These are phyloP conservation scores for Monosporascus sp. DNA, from an alignment of 2,329 filamentous ascomycete species.

Conservation along the genomic window DNA sequence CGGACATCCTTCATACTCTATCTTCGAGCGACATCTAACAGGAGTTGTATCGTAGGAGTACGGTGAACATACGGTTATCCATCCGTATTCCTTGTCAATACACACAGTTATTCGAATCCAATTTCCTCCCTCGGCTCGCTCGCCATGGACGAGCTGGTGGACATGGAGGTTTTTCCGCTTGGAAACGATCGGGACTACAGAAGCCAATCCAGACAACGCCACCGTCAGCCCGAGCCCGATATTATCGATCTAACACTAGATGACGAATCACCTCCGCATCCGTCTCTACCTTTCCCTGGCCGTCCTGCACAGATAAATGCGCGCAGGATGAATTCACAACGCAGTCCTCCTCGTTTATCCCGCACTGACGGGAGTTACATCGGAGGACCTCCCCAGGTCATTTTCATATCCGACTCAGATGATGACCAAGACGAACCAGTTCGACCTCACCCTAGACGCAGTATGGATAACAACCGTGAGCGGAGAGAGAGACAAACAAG, in stretches of 20 bases:
- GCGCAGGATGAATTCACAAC: constrained; percentile 17
- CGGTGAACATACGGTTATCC: too few species aligned
- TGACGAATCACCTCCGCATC: constrained; percentile 5
- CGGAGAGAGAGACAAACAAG: neutral
- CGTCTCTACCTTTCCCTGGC: constrained; percentile 2
- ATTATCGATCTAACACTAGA: constrained; percentile 25
- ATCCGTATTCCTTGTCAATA: too few species aligned
- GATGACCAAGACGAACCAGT: constrained; percentile 11
- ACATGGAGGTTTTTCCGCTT: constrained; percentile 13
- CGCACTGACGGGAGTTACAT: constrained; percentile 26
- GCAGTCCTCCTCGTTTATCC: constrained; percentile 19
- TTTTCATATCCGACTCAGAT: constrained; percentile 26
- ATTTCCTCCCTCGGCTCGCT: neutral
- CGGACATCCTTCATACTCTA: too few species aligned
- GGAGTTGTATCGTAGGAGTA: too few species aligned
- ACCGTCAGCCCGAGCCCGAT: constrained; percentile 9
- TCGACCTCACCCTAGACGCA: constrained; percentile 3
- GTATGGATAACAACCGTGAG: constrained; percentile 1
- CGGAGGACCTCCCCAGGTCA: constrained; percentile 12
- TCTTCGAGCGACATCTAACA: too few species aligned
- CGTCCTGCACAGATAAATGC: constrained; percentile 11
- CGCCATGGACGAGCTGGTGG: constrained; percentile 16
- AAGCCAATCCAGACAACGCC: constrained; percentile 1
- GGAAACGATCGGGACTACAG: constrained; percentile 3
- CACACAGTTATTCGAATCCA: too few species aligned